Percentiles rank a stretch among this genome's conserved stretches.
Evolutionary conservation across 176 grass and related monocot genomes (phyloP).

Genomic region (Aegilops bicornis): DNA sequence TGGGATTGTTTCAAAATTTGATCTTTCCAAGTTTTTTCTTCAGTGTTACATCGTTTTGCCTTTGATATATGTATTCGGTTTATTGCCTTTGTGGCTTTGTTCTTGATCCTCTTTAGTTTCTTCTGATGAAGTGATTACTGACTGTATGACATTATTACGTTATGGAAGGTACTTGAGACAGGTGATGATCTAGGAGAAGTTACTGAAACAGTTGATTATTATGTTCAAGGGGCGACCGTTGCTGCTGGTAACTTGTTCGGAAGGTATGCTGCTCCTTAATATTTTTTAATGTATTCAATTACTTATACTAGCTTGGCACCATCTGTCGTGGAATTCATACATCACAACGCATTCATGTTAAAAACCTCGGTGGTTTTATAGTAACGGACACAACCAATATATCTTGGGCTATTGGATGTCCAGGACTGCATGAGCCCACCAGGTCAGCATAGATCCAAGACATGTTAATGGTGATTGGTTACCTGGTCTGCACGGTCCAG

Average conservation of each 20-base stretch:
- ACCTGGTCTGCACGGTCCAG: background rate
- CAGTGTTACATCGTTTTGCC: background rate
- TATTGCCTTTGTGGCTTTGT: background rate
- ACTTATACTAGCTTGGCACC: background rate
- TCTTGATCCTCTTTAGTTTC: too few relatives aligned
- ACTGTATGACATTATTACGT: conserved; percentile 7
- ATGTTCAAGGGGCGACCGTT: conserved; percentile 86
- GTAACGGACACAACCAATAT: background rate
- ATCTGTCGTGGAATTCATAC: background rate
- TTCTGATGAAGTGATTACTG: background rate
- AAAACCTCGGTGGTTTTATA: background rate
- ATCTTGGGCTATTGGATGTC: background rate
- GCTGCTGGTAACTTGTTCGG: conserved; percentile 95
- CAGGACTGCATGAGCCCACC: background rate
- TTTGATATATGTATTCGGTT: background rate
- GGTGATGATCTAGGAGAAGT: conserved; percentile 97
- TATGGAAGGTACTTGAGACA: conserved; percentile 83
- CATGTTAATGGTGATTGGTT: background rate
- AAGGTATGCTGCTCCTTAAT: conserved; percentile 46
- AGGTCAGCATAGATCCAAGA: background rate
- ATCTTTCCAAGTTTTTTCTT: background rate
- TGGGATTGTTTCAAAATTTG: background rate
- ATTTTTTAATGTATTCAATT: conserved; percentile 17
- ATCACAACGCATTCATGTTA: background rate
- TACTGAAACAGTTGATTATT: conserved; percentile 99